Percentiles rank a stretch among this genome's conserved stretches.
phyloP scores from a whole-genome alignment of 2,329 filamentous ascomycete genomes.

The Cercospora beticola region DNA sequence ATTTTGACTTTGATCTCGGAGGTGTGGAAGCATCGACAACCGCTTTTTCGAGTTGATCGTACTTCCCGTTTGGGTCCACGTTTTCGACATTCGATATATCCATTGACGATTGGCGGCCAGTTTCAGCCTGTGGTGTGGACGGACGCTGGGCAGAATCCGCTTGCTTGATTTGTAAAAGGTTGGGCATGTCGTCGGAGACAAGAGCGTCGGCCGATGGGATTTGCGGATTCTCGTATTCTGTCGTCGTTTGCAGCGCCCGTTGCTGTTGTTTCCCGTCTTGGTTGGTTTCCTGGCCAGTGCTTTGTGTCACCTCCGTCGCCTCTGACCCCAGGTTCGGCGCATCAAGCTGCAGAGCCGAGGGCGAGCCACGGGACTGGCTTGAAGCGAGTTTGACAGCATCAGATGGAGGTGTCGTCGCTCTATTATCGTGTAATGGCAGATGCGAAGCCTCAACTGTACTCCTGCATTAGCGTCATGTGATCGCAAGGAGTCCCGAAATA shows the following conservation, averaged over 20 bases:
- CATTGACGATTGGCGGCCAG: background rate
- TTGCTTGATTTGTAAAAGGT: background rate
- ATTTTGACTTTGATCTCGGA: slow-evolving; percentile 14
- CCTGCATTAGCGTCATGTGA: slow-evolving; percentile 32
- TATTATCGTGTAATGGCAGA: slow-evolving; percentile 23
- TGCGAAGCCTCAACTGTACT: slow-evolving; percentile 27
- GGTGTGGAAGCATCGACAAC: slow-evolving; percentile 28
- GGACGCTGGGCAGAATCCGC: background rate
- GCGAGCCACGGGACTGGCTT: slow-evolving; percentile 11
- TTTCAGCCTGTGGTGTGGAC: background rate
- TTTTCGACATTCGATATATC: background rate
- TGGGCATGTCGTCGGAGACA: background rate
- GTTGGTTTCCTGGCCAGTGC: background rate
- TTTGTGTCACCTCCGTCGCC: background rate
- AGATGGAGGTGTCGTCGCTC: slow-evolving; percentile 21
- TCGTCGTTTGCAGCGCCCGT: background rate
- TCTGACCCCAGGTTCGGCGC: background rate
- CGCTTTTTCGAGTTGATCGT: slow-evolving; percentile 29
- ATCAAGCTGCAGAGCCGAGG: slow-evolving; percentile 6
- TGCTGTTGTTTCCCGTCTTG: background rate
- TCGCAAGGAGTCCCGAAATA: slow-evolving; percentile 16
- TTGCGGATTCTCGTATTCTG: background rate
- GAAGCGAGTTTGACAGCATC: slow-evolving; percentile 16
- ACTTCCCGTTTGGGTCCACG: slow-evolving; percentile 11
- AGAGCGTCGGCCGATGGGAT: background rate